Base-by-base conservation (phyloP, 2,329 filamentous ascomycete species). In the Westerdykella sp. region DNA sequence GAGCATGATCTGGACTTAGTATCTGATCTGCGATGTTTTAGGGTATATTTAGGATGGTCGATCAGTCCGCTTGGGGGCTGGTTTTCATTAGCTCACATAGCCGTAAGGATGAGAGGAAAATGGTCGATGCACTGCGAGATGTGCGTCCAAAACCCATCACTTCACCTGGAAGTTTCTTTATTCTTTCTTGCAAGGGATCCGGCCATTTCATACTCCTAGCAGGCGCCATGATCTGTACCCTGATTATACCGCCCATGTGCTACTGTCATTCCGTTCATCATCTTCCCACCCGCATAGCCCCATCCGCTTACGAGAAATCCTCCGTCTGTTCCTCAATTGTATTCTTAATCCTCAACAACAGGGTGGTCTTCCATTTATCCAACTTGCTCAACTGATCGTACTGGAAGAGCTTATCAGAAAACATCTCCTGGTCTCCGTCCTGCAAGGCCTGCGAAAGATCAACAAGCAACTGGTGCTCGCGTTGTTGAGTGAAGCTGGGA, bases 331-430 rank as follows among this genome's bases (percentile, higher is more conserved):
- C 77, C 70, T 91, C 84, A 57, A 95, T 94, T 42, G 76, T 76
- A 58, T 83, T 83, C 82, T 96, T 96, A 59, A 96, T 78, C 55
- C 82, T 79, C 60, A 95, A 72, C 50, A 95, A 69, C 45, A 95
- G 73, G 25, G 84, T 87, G 40, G 87, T 95, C 84, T 96, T 95
- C 91, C 91, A 97, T 73, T 91, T 93, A 65, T 96, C 90, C 60
- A 97, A 72, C 75, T 93, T 93, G 72, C 83, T 93, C 72, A 95
- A 76, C 72, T 94, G 87, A 66, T 96, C 89, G 63, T 81, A 97
- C 66, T 91, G 83, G 74, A 85, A 95, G 50, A 94, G 69, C 57
- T 90, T 89, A 62, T 95, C 87, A 16, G 84, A 80, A 60, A 95
- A 97, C 48, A 77, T 75, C 57, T 95, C 88, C 65, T 85, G 83